phyloP scores from a whole-genome alignment of 2,329 filamentous ascomycete genomes.

The Botrytis paeoniae region DNA sequence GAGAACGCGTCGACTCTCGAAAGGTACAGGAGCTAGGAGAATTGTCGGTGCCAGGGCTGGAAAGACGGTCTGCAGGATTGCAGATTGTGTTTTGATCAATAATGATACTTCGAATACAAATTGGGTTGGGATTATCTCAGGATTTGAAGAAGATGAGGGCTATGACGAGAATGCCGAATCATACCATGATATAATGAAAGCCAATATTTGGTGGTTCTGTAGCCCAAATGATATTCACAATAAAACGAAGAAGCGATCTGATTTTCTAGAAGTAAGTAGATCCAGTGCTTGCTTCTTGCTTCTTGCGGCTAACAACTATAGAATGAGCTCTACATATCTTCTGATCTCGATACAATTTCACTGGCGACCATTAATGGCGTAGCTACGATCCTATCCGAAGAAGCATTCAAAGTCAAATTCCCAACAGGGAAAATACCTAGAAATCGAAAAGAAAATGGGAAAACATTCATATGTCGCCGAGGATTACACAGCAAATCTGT shows the following conservation, averaged over 20 bases:
- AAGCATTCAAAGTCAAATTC: slow-evolving; percentile 64
- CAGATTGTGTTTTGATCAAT: slow-evolving; percentile 83
- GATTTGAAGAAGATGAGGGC: slow-evolving; percentile 71
- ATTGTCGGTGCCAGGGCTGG: slow-evolving; percentile 81
- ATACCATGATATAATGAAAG: slow-evolving; percentile 17
- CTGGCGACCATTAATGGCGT: slow-evolving; percentile 88
- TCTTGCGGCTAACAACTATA: slow-evolving; percentile 39
- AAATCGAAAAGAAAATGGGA: slow-evolving; percentile 71
- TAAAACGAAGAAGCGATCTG: slow-evolving; percentile 74
- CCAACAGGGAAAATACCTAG: slow-evolving; percentile 74
- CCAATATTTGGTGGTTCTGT: slow-evolving; percentile 82
- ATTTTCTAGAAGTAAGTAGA: slow-evolving; percentile 65
- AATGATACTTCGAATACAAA: slow-evolving; percentile 82
- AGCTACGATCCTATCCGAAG: slow-evolving; percentile 72
- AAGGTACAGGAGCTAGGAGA: slow-evolving; percentile 38
- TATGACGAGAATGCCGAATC: slow-evolving; percentile 64
- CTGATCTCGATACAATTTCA: slow-evolving; percentile 83
- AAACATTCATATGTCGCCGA: slow-evolving; percentile 84
- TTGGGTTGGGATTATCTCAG: slow-evolving; percentile 87
- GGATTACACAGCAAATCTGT: slow-evolving; percentile 87
- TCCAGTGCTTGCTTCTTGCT: neutral
- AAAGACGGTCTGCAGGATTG: slow-evolving; percentile 72
- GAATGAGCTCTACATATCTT: slow-evolving; percentile 91
- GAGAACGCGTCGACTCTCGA: slow-evolving; percentile 26
- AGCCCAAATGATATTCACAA: slow-evolving; percentile 86